phyloP scores from a whole-genome alignment of 164 flowering plant genomes.

The Echeveria elegans region DNA sequence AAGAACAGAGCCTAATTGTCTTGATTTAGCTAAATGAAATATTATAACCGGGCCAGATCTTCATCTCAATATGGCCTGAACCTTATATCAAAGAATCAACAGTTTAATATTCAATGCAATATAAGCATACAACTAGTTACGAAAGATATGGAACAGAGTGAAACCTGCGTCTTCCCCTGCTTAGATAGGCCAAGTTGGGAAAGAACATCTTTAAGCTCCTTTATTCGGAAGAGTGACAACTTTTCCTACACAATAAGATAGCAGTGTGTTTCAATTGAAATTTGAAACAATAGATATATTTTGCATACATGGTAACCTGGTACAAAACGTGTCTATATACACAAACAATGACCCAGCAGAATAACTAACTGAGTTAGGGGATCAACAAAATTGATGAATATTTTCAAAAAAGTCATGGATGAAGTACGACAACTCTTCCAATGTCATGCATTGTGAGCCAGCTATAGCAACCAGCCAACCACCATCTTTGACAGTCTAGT shows the following conservation, averaged over 20 bases:
- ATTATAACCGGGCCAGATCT: too few relatives aligned
- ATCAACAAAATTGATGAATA: background rate
- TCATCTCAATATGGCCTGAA: background rate
- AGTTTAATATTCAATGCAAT: background rate
- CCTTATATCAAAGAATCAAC: background rate
- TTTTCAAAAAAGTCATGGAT: background rate
- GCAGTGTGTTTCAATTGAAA: background rate
- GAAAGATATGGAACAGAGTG: background rate
- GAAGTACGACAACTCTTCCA: too few relatives aligned
- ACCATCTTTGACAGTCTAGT: too few relatives aligned
- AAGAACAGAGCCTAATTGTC: too few relatives aligned
- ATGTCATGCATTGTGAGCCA: too few relatives aligned
- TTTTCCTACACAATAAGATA: conserved; percentile 30
- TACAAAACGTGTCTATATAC: background rate
- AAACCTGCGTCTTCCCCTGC: conserved; percentile 92
- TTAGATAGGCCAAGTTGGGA: conserved; percentile 65
- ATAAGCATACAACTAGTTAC: background rate
- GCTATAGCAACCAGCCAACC: too few relatives aligned
- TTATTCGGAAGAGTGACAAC: conserved; percentile 41
- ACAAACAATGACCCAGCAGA: background rate
- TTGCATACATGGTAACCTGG: background rate
- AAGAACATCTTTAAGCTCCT: conserved; percentile 54
- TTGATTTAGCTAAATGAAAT: too few relatives aligned
- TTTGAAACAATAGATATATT: background rate
- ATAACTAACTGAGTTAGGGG: background rate